Evolutionary conservation across 805 yeast species (phyloP).

Genomic region (Zygoascus tannicola): DNA sequence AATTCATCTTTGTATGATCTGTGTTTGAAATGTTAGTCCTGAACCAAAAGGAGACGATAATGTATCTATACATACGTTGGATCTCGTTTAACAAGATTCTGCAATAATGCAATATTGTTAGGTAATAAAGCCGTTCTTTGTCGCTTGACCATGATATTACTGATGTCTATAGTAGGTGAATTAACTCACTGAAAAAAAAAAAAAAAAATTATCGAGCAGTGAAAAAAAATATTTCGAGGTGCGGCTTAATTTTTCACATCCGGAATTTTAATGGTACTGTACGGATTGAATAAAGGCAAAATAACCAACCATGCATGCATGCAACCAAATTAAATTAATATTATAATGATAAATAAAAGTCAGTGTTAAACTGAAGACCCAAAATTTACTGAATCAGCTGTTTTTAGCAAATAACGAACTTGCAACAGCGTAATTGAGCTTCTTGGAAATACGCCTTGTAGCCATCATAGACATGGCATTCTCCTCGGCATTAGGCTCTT

Average conservation of each 20-base stretch:
- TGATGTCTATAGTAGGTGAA: not conserved
- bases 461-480: constrained; percentile 69
- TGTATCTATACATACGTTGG: constrained; percentile 40
- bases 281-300: too few relatives aligned
- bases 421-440: constrained; percentile 81
- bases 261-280: too few relatives aligned
- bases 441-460: constrained; percentile 71
- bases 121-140: constrained; percentile 92
- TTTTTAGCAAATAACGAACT: constrained; percentile 37
- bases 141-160: constrained; percentile 58
- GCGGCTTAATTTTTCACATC: too few relatives aligned
- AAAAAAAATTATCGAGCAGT: constrained; percentile 1
- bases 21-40: not conserved
- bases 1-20: constrained; percentile 87
- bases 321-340: too few relatives aligned
- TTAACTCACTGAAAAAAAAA: not conserved
- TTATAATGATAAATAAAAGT: too few relatives aligned
- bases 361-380: too few relatives aligned
- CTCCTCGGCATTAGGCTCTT: constrained; percentile 28
- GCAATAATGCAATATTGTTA: constrained; percentile 80
- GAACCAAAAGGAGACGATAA: not conserved
- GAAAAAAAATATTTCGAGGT: too few relatives aligned
- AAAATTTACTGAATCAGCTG: constrained; percentile 7
- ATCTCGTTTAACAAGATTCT: constrained; percentile 87
- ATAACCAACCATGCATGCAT: too few relatives aligned